Evolutionary conservation across 2,329 filamentous ascomycete species (phyloP), one percentile per base, ranked within the genome.

Genomic region (Myotisia sp.): DNA sequence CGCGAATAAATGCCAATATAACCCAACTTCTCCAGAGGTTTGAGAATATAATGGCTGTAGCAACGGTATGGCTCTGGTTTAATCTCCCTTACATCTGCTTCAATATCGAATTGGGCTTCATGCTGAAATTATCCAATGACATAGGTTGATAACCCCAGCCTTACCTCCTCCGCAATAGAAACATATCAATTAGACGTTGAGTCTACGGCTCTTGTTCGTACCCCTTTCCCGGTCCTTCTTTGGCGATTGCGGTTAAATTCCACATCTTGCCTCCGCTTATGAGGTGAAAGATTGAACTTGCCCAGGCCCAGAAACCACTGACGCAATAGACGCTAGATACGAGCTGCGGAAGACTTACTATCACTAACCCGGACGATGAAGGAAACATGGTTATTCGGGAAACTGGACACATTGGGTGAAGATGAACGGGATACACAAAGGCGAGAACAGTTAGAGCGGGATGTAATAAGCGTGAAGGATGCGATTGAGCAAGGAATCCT

Each of bases 321-420:
- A n/a, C n/a, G n/a, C n/a, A n/a, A n/a, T n/a, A n/a, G n/a, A n/a
- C n/a, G n/a, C 9, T 38, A 71, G 71, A 67, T 76, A 42, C 68
- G 70, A 37, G 66, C 70, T 1, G 67, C 69, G 9, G 74, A 79
- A 55, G 73, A 77, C 36, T 59, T 76, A 7, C 62, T 75, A 38
- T 64, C 65, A 8, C 51, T 79, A 9, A 74, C 71, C 17, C 66
- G 74, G 14, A 64, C 67, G 17, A 60, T 79, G 55, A 76, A 79
- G 48, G 74, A 79, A 48, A 61, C 72, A 14, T 79, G 75, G 75
- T 58, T 78, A 4, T 77, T 76, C 45, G 75, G 75, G 3, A 70
- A 71, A 37, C 59, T 79, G 27, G 65, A 76, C 37, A 75, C 71
- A 0, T 49, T 76, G 2, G 64, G 59, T 9, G 56, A 58, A 37